These are phyloP conservation scores for Tylopilus intermedius DNA, from an alignment of 768 basidiomycete species.

Conservation along the genomic window DNA sequence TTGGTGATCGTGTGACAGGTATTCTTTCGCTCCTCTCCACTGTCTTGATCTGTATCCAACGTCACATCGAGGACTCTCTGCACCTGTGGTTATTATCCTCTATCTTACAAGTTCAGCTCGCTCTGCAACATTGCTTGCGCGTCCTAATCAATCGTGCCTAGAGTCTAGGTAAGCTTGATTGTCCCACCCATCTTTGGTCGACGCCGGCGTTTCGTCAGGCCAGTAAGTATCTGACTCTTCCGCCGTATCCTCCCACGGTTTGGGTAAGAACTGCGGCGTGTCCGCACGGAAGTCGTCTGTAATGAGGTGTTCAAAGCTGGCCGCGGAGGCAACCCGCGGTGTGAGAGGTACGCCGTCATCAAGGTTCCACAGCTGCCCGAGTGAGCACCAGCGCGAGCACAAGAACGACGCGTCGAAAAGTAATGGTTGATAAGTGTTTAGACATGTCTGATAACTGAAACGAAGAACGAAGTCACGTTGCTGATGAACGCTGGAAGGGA, in stretches of 20 bases:
- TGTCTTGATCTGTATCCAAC: no score
- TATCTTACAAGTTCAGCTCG: not conserved
- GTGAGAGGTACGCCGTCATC: conserved; percentile 21
- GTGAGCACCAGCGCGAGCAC: not conserved
- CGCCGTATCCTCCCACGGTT: conserved; percentile 17
- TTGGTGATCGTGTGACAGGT: no score
- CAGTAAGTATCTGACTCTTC: not conserved
- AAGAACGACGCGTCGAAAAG: not conserved
- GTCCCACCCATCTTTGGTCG: not conserved
- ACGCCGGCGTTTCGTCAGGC: no score
- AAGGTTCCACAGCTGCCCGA: conserved; percentile 22
- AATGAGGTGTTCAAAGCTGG: conserved; percentile 24
- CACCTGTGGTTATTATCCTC: not conserved
- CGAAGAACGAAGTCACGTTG: conserved; percentile 11
- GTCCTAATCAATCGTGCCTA: not conserved
- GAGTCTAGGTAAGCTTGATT: not conserved
- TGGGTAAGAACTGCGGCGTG: conserved; percentile 11
- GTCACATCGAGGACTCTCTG: no score
- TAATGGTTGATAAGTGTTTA: not conserved
- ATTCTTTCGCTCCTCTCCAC: no score
- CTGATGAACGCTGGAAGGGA: conserved; percentile 19
- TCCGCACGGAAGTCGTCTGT: conserved; percentile 20
- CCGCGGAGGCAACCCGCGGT: conserved; percentile 16
- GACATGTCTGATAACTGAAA: not conserved
- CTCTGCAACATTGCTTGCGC: not conserved